phyloP scores from a whole-genome alignment of 371 early-diverging fungal species.

The Massospora cicadina region DNA sequence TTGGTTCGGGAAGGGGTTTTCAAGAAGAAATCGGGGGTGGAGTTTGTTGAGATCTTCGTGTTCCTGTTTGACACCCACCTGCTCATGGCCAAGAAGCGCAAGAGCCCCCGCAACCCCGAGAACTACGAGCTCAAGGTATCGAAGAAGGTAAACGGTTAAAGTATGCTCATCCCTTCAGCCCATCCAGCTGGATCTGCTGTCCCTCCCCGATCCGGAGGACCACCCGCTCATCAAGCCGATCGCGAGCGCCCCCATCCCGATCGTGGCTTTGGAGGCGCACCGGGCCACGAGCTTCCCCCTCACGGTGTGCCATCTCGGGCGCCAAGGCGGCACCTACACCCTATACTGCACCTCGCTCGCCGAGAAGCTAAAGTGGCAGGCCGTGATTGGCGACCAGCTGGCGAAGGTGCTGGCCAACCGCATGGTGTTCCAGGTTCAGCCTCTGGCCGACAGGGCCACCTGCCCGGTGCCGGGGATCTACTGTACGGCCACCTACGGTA shows the following conservation, averaged over 20 bases:
- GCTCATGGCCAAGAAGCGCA: conserved; percentile 49
- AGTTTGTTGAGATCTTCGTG: conserved; percentile 44
- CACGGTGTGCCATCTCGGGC: conserved; percentile 55
- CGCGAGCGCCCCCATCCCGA: conserved; percentile 7
- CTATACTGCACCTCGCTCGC: conserved; percentile 53
- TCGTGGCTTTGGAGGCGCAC: background rate
- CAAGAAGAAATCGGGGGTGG: conserved; percentile 43
- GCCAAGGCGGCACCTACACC: conserved; percentile 39
- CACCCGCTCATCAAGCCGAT: conserved; percentile 12
- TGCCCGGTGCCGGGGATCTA: conserved; percentile 41
- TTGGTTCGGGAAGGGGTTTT: conserved; percentile 63
- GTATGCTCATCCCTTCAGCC: conserved; percentile 22
- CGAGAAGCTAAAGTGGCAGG: conserved; percentile 60
- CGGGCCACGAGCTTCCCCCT: conserved; percentile 31
- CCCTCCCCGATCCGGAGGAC: conserved; percentile 40
- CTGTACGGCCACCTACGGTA: conserved; percentile 49
- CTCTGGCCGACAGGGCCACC: conserved; percentile 21
- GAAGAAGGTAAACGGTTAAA: conserved; percentile 19
- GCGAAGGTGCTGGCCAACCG: conserved; percentile 27
- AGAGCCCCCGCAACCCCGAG: conserved; percentile 25
- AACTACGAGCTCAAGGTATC: conserved; percentile 43
- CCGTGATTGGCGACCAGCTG: conserved; percentile 51
- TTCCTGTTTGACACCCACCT: conserved; percentile 75
- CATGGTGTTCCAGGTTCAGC: conserved; percentile 37
- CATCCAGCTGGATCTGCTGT: conserved; percentile 53